phyloP scores from a whole-genome alignment of 495 filamentous ascomycete genomes.

The Articulospora tetracladia region DNA sequence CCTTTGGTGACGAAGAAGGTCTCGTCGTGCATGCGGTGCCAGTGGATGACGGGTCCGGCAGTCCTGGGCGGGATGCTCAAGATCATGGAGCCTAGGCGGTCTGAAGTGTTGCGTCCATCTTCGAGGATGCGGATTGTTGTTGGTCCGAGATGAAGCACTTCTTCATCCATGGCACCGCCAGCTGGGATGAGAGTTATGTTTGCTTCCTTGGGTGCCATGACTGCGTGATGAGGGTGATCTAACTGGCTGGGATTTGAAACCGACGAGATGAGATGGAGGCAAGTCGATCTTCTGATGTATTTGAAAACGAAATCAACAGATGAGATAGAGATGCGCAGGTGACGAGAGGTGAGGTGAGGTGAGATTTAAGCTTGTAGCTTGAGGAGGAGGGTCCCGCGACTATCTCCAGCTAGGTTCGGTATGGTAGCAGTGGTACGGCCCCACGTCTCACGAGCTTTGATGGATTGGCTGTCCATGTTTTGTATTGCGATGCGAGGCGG shows the following conservation, averaged over 20 bases:
- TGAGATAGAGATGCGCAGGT: not conserved
- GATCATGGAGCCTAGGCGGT: conserved; percentile 44
- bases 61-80: conserved; percentile 42
- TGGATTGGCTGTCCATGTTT: not conserved
- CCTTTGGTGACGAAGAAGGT: conserved; percentile 50
- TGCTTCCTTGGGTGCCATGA: not conserved
- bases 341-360: not conserved
- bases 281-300: too few species aligned
- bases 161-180: conserved; percentile 24
- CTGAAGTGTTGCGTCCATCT: conserved; percentile 41
- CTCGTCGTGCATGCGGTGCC: conserved; percentile 52
- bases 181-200: conserved; percentile 35
- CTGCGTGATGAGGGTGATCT: not conserved
- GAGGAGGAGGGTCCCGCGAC: not conserved
- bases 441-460: not conserved
- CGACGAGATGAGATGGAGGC: too few species aligned
- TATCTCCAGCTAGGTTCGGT: not conserved
- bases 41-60: conserved; percentile 41
- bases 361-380: not conserved
- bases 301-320: not conserved
- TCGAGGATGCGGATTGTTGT: conserved; percentile 42
- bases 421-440: not conserved
- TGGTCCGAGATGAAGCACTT: conserved; percentile 33
- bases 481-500: not conserved
- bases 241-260: too few species aligned